Conservation (phyloP, 129 eudicot species). For the Helianthus annuus region HanXRQr2.0-SUNRISE NC_035435.2:7398388-7398887, state of each 20-base stretch:
- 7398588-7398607: not conserved
- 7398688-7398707: not conserved
- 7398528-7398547: not conserved
- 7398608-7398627: not conserved
- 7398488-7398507: not conserved
- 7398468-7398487: not conserved
- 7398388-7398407: not conserved
- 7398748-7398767: not conserved
- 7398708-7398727: not conserved
- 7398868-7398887: not conserved
- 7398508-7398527: not conserved
- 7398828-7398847: no score
- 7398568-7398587: not conserved
- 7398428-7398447: not conserved
- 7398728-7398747: not conserved
- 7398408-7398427: not conserved
- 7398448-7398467: not conserved
- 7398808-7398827: no score
- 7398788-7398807: not conserved
- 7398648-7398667: not conserved
- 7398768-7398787: not conserved
- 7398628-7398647: not conserved
- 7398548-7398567: not conserved
- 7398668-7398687: not conserved
- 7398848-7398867: not conserved